phyloP scores from a whole-genome alignment of 768 basidiomycete genomes.

The Mrakia frigida region DNA sequence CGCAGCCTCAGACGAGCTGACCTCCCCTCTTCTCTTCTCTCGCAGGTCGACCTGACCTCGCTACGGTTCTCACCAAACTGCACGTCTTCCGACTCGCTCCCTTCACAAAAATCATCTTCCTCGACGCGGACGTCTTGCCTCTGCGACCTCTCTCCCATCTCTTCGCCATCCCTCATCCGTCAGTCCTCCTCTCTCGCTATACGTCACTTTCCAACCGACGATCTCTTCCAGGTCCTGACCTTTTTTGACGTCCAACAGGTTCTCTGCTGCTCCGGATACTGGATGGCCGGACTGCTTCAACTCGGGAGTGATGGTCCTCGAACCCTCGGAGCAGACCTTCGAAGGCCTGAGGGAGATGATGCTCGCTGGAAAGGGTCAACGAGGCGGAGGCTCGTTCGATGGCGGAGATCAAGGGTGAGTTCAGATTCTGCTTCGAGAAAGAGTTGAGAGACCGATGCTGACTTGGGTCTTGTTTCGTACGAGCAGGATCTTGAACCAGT shows the following conservation, averaged over 20 bases:
- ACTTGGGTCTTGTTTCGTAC: neutral
- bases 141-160: conserved; percentile 74
- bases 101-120: conserved; percentile 78
- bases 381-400: conserved; percentile 77
- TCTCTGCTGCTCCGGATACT: conserved; percentile 91
- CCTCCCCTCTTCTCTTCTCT: conserved; percentile 27
- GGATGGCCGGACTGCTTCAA: conserved; percentile 99
- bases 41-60: conserved; percentile 86
- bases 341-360: conserved; percentile 64
- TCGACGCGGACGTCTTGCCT: conserved; percentile 51
- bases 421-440: no score
- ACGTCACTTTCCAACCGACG: neutral
- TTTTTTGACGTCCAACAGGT: conserved; percentile 45
- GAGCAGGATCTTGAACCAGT: conserved; percentile 29
- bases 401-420: conserved; percentile 99
- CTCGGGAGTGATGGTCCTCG: conserved; percentile 85
- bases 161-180: conserved; percentile 63
- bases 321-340: conserved; percentile 79
- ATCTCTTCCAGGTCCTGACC: neutral
- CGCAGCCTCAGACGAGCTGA: neutral
- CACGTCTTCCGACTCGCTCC: conserved; percentile 89
- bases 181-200: neutral
- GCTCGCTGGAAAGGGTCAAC: conserved; percentile 47
- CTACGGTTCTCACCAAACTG: conserved; percentile 89
- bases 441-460: no score